These are phyloP conservation scores for Cyclotella baltica DNA, from an alignment of 108 stramenopile genomes.

Conservation along the genomic window DNA sequence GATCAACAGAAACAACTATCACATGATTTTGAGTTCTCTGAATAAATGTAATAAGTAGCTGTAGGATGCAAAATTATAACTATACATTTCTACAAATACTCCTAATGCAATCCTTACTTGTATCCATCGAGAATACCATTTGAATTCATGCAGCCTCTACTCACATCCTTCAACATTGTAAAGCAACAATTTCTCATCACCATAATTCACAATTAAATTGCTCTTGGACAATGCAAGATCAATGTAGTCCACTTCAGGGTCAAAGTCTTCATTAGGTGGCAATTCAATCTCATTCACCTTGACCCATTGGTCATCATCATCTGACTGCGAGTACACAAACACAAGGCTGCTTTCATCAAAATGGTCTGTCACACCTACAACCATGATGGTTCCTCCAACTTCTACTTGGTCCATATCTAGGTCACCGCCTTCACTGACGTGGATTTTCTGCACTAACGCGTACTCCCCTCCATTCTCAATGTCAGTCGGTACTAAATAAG, in stretches of 20 bases:
- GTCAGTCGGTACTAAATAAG: background rate
- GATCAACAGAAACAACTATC: too few species aligned
- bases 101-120: too few species aligned
- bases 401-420: slow-evolving; percentile 5
- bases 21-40: too few species aligned
- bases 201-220: slow-evolving; percentile 10
- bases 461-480: background rate
- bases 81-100: too few species aligned
- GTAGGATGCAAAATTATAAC: too few species aligned
- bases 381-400: background rate
- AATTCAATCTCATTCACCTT: slow-evolving; percentile 13
- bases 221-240: slow-evolving; percentile 6
- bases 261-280: background rate
- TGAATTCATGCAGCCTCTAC: too few species aligned
- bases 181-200: background rate
- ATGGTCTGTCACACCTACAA: background rate
- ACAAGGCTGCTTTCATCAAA: background rate
- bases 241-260: background rate
- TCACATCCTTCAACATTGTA: background rate
- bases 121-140: too few species aligned
- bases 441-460: background rate
- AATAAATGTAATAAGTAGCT: too few species aligned
- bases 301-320: background rate
- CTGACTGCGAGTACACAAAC: slow-evolving; percentile 2
- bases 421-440: background rate